phyloP scores from a whole-genome alignment of 768 basidiomycete species.

The Tylopilus rubrobrunneus region DNA sequence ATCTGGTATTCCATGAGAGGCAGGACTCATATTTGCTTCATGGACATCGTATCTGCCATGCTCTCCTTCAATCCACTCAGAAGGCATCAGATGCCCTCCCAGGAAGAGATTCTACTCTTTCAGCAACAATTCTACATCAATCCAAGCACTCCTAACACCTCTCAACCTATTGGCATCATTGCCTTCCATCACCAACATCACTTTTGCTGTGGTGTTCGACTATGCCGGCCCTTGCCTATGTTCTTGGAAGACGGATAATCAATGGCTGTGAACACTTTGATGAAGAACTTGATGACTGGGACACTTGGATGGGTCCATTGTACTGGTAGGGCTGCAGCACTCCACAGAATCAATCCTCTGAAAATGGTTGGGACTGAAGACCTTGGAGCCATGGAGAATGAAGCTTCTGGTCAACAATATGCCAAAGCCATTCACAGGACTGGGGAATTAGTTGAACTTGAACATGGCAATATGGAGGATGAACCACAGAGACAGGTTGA shows the following conservation, averaged over 20 bases:
- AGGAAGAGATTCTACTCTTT: background rate
- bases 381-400: no score
- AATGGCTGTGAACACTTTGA: background rate
- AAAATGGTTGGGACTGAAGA: background rate
- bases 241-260: background rate
- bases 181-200: background rate
- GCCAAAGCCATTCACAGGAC: no score
- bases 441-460: no score
- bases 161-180: background rate
- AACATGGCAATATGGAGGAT: no score
- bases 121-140: background rate
- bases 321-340: background rate
- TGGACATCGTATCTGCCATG: background rate
- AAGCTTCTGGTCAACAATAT: no score
- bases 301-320: background rate
- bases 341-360: background rate
- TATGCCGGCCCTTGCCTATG: background rate
- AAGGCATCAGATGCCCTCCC: no score
- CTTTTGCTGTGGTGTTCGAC: background rate
- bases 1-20: background rate
- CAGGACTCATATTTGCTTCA: background rate
- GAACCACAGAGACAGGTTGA: no score
- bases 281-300: background rate
- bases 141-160: background rate
- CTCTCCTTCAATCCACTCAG: background rate